Percentiles rank a stretch among this genome's conserved stretches.
These are phyloP conservation scores for Saturnispora serradocipensis DNA, from an alignment of 805 yeast species.

Conservation along the genomic window DNA sequence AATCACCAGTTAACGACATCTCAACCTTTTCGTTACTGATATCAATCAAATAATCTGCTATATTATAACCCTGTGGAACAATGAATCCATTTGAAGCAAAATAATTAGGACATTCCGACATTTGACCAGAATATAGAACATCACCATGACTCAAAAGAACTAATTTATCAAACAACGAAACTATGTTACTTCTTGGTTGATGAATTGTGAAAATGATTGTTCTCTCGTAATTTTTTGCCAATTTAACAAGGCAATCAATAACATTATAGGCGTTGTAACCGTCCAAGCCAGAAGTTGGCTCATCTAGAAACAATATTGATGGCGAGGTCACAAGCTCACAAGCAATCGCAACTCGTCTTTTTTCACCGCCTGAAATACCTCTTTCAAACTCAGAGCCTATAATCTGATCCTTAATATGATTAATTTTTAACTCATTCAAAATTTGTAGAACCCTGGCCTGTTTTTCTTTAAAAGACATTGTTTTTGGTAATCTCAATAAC, in stretches of 20 bases:
- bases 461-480: slow-evolving; percentile 68
- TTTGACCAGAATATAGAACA: slow-evolving; percentile 81
- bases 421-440: slow-evolving; percentile 73
- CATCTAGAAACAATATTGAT: slow-evolving; percentile 72
- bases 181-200: slow-evolving; percentile 95
- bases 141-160: slow-evolving; percentile 77
- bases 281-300: slow-evolving; percentile 94
- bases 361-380: slow-evolving; percentile 92
- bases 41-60: slow-evolving; percentile 90
- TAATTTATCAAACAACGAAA: slow-evolving; percentile 78
- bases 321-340: slow-evolving; percentile 90
- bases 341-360: slow-evolving; percentile 85
- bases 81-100: slow-evolving; percentile 65
- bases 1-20: slow-evolving; percentile 3
- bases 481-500: slow-evolving; percentile 69
- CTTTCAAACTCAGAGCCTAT: slow-evolving; percentile 85
- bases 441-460: slow-evolving; percentile 77
- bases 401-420: slow-evolving; percentile 71
- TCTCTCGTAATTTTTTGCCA: slow-evolving; percentile 73
- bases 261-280: slow-evolving; percentile 90
- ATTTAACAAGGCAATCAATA: slow-evolving; percentile 68
- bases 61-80: slow-evolving; percentile 85
- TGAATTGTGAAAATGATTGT: slow-evolving; percentile 91
- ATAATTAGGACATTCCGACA: slow-evolving; percentile 63
- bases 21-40: slow-evolving; percentile 56